These are phyloP conservation scores for Epichloe glyceriae DNA, from an alignment of 2,329 filamentous ascomycete species.

Conservation along the genomic window DNA sequence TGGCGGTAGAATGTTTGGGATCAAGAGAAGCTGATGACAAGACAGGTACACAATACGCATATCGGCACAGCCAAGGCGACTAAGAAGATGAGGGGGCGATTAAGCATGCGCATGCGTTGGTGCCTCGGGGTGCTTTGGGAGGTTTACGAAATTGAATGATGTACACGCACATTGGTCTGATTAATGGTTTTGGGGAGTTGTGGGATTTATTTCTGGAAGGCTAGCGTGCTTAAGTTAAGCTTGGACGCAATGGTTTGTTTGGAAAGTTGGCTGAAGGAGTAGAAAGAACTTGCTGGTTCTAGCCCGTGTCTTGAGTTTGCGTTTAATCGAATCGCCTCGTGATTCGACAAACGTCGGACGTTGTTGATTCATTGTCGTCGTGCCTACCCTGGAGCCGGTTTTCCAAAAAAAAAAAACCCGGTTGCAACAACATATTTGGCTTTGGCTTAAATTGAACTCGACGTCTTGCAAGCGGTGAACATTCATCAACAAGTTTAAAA, in stretches of 20 bases:
- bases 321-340: neutral
- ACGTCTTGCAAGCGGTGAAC: no score
- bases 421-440: neutral
- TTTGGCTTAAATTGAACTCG: neutral
- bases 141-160: slow-evolving; percentile 3
- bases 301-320: neutral
- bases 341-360: neutral
- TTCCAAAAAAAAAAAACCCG: no score
- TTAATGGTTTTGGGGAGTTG: slow-evolving; percentile 1
- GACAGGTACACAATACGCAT: slow-evolving; percentile 71
- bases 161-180: slow-evolving; percentile 1
- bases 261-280: neutral
- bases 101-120: neutral
- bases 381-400: neutral
- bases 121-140: neutral
- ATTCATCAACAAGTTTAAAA: no score
- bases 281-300: neutral
- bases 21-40: slow-evolving; percentile 3
- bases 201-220: neutral
- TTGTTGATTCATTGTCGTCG: neutral
- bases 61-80: slow-evolving; percentile 78
- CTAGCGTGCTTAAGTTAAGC: neutral
- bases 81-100: slow-evolving; percentile 37
- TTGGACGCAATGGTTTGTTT: neutral
- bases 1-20: neutral